Conservation (phyloP, 176 grass and related monocot species). For the Puya raimondii region DNA sequence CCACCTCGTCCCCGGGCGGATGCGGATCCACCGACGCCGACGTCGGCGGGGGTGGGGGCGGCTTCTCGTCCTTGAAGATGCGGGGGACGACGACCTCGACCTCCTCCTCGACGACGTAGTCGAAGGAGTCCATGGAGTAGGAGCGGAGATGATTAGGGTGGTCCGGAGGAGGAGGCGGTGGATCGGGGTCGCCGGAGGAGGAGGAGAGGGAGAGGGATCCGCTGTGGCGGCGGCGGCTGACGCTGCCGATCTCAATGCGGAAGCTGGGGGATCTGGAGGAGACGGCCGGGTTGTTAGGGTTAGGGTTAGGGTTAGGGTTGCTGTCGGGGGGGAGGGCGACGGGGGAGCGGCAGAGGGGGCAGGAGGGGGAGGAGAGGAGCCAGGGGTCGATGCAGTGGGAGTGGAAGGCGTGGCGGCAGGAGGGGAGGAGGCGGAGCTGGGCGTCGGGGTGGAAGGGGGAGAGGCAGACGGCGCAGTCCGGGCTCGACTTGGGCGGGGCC, state of each 20-base stretch:
- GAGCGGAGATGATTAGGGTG: slow-evolving; percentile 17
- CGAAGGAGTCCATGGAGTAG: slow-evolving; percentile 35
- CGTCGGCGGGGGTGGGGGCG: neutral
- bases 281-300: slow-evolving; percentile 12
- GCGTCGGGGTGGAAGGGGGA: slow-evolving; percentile 64
- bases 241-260: slow-evolving; percentile 68
- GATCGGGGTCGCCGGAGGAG: neutral
- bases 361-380: slow-evolving; percentile 71
- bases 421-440: slow-evolving; percentile 76
- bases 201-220: neutral
- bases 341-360: slow-evolving; percentile 76
- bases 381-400: slow-evolving; percentile 80
- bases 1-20: slow-evolving; percentile 22
- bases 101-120: slow-evolving; percentile 85
- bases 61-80: slow-evolving; percentile 20
- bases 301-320: neutral
- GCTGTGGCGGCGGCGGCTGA: slow-evolving; percentile 44
- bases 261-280: slow-evolving; percentile 32
- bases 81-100: slow-evolving; percentile 50
- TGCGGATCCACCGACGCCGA: neutral
- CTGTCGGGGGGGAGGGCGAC: slow-evolving; percentile 40
- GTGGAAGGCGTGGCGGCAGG: slow-evolving; percentile 90
- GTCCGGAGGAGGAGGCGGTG: neutral
- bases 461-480: slow-evolving; percentile 86
- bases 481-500: slow-evolving; percentile 63